Conservation (phyloP, 495 filamentous ascomycete species). For the Neurospora discreta region DNA sequence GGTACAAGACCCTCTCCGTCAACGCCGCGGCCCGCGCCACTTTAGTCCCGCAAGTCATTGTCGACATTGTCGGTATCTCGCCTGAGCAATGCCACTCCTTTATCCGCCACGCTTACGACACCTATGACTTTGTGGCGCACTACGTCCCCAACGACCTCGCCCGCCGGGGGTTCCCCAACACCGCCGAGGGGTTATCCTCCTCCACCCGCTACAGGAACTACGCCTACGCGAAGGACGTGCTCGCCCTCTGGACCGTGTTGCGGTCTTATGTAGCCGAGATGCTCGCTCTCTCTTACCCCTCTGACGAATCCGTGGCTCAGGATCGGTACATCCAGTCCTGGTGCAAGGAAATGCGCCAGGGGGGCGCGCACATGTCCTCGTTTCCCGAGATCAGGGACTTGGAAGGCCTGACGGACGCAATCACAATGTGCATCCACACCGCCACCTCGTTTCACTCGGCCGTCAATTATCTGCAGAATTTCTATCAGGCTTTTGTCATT, state of each 20-base stretch:
- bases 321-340: constrained; percentile 26
- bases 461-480: constrained; percentile 41
- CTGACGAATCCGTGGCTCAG: constrained; percentile 14
- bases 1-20: constrained; percentile 38
- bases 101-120: constrained; percentile 24
- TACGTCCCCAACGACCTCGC: constrained; percentile 37
- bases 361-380: constrained; percentile 18
- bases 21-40: constrained; percentile 36
- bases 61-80: constrained; percentile 25
- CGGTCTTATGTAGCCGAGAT: constrained; percentile 24
- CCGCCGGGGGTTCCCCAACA: constrained; percentile 31
- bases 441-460: constrained; percentile 38
- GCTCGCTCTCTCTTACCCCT: constrained; percentile 12
- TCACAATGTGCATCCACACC: constrained; percentile 48
- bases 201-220: constrained; percentile 33
- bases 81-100: constrained; percentile 19
- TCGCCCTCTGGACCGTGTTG: constrained; percentile 29
- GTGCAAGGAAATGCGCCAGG: constrained; percentile 24
- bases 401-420: constrained; percentile 71
- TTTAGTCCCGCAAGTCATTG: constrained; percentile 33
- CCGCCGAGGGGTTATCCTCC: constrained; percentile 20
- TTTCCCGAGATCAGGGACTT: constrained; percentile 69
- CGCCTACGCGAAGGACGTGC: constrained; percentile 33
- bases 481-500: constrained; percentile 36
- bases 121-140: constrained; percentile 28